Conservation (phyloP, 768 basidiomycete genomes). For the Nidularia pulvinata region DNA sequence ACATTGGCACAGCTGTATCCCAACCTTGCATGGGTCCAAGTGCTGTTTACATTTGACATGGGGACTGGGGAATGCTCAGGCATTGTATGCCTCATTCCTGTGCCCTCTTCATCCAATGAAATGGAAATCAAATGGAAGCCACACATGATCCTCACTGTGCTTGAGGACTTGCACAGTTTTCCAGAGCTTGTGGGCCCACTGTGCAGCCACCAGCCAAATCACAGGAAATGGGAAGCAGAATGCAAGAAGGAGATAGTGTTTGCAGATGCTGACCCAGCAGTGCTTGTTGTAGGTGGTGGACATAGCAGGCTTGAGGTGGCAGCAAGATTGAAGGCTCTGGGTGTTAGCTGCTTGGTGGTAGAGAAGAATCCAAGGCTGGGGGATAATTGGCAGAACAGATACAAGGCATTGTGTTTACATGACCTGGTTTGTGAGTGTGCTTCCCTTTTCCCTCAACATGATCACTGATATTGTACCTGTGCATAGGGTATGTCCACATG, state of each 20-base stretch:
- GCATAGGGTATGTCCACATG: conserved; percentile 30
- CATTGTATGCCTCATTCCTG: neutral
- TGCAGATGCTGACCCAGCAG: conserved; percentile 43
- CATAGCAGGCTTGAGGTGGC: conserved; percentile 64
- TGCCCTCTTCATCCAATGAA: no score
- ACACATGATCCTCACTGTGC: neutral
- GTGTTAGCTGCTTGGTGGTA: conserved; percentile 56
- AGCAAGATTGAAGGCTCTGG: conserved; percentile 57
- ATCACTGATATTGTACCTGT: conserved; percentile 7
- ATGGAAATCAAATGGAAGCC: neutral
- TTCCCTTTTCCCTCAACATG: conserved; percentile 2
- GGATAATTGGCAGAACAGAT: conserved; percentile 63
- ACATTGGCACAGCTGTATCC: neutral
- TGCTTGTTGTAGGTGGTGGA: conserved; percentile 56
- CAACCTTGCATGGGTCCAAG: neutral
- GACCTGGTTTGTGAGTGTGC: conserved; percentile 43
- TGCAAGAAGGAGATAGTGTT: conserved; percentile 43
- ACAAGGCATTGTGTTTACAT: conserved; percentile 57
- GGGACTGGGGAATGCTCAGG: neutral
- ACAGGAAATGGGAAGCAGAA: no score
- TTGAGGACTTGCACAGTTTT: neutral
- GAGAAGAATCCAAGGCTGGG: conserved; percentile 49
- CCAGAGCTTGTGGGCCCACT: no score
- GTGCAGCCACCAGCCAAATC: no score
- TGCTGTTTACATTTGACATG: neutral